Conservation (phyloP, 768 basidiomycete genomes). For the Pulveroboletus sp. region DNA sequence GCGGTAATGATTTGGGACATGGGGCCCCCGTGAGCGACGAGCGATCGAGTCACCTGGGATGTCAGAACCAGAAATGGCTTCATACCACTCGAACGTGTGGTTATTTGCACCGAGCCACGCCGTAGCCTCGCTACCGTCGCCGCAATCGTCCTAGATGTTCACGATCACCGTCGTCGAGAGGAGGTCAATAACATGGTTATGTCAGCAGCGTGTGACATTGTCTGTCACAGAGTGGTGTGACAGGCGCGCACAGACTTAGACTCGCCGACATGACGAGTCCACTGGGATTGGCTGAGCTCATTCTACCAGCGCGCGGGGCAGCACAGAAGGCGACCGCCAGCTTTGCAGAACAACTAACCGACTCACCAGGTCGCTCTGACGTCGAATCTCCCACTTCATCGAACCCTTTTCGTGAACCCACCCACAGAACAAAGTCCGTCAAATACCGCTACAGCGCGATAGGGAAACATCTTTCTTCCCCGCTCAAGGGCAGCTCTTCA, state of each 20-base stretch:
- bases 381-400: conserved; percentile 14
- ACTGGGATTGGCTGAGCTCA: conserved; percentile 7
- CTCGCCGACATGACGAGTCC: conserved; percentile 12
- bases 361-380: conserved; percentile 25
- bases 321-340: conserved; percentile 30
- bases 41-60: not conserved
- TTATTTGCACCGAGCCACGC: not conserved
- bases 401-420: conserved; percentile 24
- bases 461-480: conserved; percentile 32
- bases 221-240: conserved; percentile 8
- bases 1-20: conserved; percentile 18
- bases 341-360: conserved; percentile 31
- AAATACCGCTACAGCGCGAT: conserved; percentile 32
- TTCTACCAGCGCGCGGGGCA: conserved; percentile 31
- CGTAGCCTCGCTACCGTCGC: not conserved
- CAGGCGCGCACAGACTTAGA: conserved; percentile 1
- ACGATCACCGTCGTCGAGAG: not conserved
- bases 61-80: not conserved
- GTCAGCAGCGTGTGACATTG: conserved; percentile 4
- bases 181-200: not conserved
- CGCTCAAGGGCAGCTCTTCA: conserved; percentile 28
- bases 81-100: not conserved
- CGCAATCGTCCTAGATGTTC: conserved; percentile 1
- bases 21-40: conserved; percentile 5
- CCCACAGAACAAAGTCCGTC: conserved; percentile 22